Conservation (phyloP, 306 rosid genomes). For the Malus fusca region DNA sequence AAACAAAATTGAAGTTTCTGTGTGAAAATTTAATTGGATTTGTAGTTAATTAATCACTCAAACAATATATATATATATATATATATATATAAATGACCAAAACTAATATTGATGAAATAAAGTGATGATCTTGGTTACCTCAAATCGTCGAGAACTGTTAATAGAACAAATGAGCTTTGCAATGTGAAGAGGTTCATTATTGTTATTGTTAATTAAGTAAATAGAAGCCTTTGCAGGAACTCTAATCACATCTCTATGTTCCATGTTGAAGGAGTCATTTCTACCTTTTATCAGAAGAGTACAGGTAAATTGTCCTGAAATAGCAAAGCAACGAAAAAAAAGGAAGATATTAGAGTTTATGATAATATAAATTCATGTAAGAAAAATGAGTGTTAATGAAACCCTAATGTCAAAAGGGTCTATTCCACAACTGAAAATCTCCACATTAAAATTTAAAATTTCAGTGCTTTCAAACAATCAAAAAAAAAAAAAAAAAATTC, state of each 20-base stretch:
- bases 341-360: not conserved
- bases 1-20: too few species aligned
- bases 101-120: not conserved
- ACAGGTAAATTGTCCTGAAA: slow-evolving; percentile 28
- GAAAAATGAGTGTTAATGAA: not conserved
- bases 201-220: slow-evolving; percentile 6
- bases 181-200: slow-evolving; percentile 22
- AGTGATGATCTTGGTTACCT: slow-evolving; percentile 9
- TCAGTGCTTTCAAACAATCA: too few species aligned
- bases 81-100: not conserved
- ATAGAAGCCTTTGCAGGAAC: slow-evolving; percentile 23
- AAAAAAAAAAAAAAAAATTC: too few species aligned
- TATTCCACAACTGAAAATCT: too few species aligned
- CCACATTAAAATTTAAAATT: too few species aligned
- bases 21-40: not conserved
- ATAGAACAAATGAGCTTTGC: slow-evolving; percentile 23
- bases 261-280: slow-evolving; percentile 27
- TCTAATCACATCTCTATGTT: slow-evolving; percentile 21
- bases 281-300: slow-evolving; percentile 20
- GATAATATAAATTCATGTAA: not conserved
- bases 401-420: too few species aligned
- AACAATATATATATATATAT: too few species aligned
- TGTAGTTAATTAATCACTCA: not conserved
- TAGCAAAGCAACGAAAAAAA: not conserved
- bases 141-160: slow-evolving; percentile 24